Evolutionary conservation across 2,329 filamentous ascomycete genomes (phyloP), one percentile per base, ranked within the genome.

Genomic region (Fusarium circinatum): DNA sequence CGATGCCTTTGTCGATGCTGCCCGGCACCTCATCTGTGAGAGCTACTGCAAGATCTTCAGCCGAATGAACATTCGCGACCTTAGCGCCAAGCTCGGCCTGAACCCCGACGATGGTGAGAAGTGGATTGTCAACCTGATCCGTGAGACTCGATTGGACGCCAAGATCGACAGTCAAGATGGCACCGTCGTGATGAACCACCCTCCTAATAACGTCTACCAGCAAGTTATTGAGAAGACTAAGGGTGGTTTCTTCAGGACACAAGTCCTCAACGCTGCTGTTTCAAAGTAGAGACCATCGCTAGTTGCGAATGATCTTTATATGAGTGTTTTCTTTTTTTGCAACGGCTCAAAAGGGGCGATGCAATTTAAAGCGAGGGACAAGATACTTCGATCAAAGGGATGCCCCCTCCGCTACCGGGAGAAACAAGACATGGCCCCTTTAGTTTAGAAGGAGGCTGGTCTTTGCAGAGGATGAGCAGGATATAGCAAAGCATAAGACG

Each of bases 21-120:
- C 96, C 44, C 90, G 96, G 80, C 96, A 99, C 87, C 88, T 99
- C 70, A 98, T 99, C 83, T 98, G 96, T 62, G 96, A 99, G 88
- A 95, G 92, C 83, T 99, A 99, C 89, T 99, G 96, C 94, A 98
- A 98, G 90, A 99, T 99, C 83, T 97, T 98, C 85, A 95, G 97
- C 82, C 90, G 96, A 79, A 99, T 99, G 82, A 96, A 98, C 83
- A 98, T 99, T 83, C 95, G 95, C 89, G 96, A 98, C 79, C 90
- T 99, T 68, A 98, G 95, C 75, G 93, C 91, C 74, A 94, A 96
- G 82, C 91, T 99, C 69, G 96, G 96, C 75, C 89, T 99, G 75
- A 94, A 93, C 82, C 92, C 95, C 79, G 94, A 97, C 81, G 96
- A 98, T 81, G 96, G 96, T 79, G 96, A 99, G 91, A 99, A 99